Evolutionary conservation across 2,329 filamentous ascomycete genomes (phyloP), one percentile per base, ranked within the genome.

Genomic region (Pseudogymnoascus sp.): DNA sequence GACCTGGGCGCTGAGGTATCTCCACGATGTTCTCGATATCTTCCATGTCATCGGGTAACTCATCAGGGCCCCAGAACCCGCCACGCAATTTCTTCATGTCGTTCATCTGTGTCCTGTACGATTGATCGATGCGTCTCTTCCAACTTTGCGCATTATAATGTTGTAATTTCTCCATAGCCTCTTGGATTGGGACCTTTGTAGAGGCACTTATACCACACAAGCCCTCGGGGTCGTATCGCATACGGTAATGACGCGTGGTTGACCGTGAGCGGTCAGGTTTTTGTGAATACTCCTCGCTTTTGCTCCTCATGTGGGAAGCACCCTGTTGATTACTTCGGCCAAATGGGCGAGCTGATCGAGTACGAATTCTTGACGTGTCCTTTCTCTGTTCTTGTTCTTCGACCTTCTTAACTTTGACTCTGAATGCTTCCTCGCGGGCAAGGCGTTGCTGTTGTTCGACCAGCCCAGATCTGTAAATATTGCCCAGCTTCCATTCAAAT

Each of bases 401-500:
- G 18, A 97, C 84, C 70, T 89, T 93, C 73, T 93, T 96, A 12
- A 89, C 83, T 74, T 99, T 99, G 64, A 96, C 79, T 12, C 86
- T 80, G 75, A 96, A 97, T 0, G 93, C 93, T 67, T 96, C 91
- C 73, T 96, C 91, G 46, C 95, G 86, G 3, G 93, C 93, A 62
- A 96, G 79, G 18, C 95, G 85, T 74, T 97, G 95, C 72, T 88
- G 88, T 75, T 97, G 93, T 74, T 99, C 95, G 63, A 93, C 80
- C 18, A 93, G 82, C 0, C 96, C 95, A 53, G 91, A 86, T 34
- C 93, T 87, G 74, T 97, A 99, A 61, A 99, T 99, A 72, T 92
- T 87, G 14, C 93, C 91, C 8, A 99, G 80, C 73, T 97, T 97
- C 90, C 93, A 99, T 74, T 99, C 95, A 71, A 99, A 99, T 0